Conservation (phyloP, 345 rosid species). For the Linum usitatissimum region DNA sequence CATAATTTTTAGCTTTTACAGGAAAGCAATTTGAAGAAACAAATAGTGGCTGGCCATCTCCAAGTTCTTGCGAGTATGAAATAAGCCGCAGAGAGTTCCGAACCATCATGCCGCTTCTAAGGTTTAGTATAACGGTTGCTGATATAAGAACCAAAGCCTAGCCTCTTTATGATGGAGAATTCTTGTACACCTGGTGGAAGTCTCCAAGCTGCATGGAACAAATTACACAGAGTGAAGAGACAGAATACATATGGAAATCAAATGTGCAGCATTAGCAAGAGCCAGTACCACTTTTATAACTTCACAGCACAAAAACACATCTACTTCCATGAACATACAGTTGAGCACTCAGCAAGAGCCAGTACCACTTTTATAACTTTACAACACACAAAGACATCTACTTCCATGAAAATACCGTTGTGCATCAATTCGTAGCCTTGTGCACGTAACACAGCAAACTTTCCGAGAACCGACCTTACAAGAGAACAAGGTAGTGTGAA, state of each 20-base stretch:
- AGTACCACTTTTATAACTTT: too few relatives aligned
- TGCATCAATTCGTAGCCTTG: too few relatives aligned
- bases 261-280: neutral
- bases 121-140: neutral
- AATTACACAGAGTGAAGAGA: neutral
- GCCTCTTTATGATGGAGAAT: neutral
- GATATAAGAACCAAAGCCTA: neutral
- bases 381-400: too few relatives aligned
- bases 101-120: slow-evolving; percentile 19
- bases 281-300: too few relatives aligned
- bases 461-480: too few relatives aligned
- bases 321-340: too few relatives aligned
- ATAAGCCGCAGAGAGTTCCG: slow-evolving; percentile 37
- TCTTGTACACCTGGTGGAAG: neutral
- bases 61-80: slow-evolving; percentile 66
- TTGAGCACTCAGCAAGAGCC: too few relatives aligned
- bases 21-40: slow-evolving; percentile 80
- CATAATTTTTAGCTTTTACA: slow-evolving; percentile 61
- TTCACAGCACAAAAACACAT: too few relatives aligned
- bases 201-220: neutral
- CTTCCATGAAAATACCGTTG: too few relatives aligned
- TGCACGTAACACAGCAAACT: too few relatives aligned
- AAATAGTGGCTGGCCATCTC: slow-evolving; percentile 56
- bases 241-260: neutral
- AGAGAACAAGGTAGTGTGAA: too few relatives aligned